Conservation (phyloP, 768 basidiomycete species). For the Cystofilobasidium macerans region DNA sequence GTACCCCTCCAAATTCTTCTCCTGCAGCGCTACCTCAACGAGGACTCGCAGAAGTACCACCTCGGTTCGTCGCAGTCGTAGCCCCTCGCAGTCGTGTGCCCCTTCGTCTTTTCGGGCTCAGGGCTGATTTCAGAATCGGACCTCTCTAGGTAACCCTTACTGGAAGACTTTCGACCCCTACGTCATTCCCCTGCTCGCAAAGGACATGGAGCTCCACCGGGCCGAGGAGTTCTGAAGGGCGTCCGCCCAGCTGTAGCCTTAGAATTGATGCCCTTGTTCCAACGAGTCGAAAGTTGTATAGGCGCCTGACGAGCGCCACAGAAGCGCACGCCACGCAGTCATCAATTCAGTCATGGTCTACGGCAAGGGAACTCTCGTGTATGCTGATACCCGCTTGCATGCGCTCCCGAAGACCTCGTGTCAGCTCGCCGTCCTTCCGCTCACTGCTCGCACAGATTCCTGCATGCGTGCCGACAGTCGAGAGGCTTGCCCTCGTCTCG, state of each 20-base stretch:
- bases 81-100: neutral
- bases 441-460: too few relatives aligned
- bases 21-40: slow-evolving; percentile 38
- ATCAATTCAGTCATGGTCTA: too few relatives aligned
- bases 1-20: slow-evolving; percentile 27
- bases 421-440: too few relatives aligned
- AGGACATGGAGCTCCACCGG: slow-evolving; percentile 37
- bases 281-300: too few relatives aligned
- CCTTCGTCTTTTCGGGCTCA: neutral
- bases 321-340: too few relatives aligned
- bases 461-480: too few relatives aligned
- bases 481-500: too few relatives aligned
- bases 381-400: too few relatives aligned
- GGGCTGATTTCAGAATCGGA: neutral
- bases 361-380: too few relatives aligned
- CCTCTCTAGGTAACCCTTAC: neutral
- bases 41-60: slow-evolving; percentile 39
- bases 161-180: slow-evolving; percentile 33
- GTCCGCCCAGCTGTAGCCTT: neutral
- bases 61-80: slow-evolving; percentile 7
- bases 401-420: too few relatives aligned
- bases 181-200: slow-evolving; percentile 37
- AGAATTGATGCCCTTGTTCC: neutral
- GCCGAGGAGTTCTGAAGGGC: slow-evolving; percentile 35
- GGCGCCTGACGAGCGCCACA: too few relatives aligned